A percentile compares a stretch with the other conserved stretches of the same genome.
These are phyloP conservation scores for Lactifluus volemus DNA, from an alignment of 768 basidiomycete genomes.

Conservation along the genomic window DNA sequence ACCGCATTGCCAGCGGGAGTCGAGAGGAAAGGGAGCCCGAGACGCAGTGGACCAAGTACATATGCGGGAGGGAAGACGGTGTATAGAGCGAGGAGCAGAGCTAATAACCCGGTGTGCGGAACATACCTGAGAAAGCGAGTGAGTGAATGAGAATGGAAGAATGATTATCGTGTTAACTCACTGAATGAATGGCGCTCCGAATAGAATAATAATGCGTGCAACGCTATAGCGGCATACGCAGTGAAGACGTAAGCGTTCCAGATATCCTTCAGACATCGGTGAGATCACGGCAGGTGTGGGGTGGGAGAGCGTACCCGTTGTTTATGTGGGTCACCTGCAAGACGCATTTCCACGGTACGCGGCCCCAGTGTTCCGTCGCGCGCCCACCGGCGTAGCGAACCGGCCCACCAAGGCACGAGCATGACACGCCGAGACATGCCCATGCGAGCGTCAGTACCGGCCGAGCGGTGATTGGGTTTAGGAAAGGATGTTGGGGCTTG, in stretches of 20 bases:
- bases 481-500: constrained; percentile 62
- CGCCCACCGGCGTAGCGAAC: constrained; percentile 54
- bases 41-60: constrained; percentile 51
- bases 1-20: constrained; percentile 34
- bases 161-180: too few species aligned
- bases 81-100: constrained; percentile 60
- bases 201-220: constrained; percentile 49
- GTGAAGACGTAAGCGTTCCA: constrained; percentile 47
- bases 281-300: constrained; percentile 1
- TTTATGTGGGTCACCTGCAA: constrained; percentile 30
- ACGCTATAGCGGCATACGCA: constrained; percentile 34
- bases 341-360: constrained; percentile 34
- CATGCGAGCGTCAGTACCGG: constrained; percentile 52
- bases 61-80: constrained; percentile 61
- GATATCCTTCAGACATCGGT: constrained; percentile 35
- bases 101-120: constrained; percentile 56
- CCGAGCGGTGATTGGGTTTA: constrained; percentile 54
- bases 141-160: neutral
- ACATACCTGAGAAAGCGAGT: constrained; percentile 24
- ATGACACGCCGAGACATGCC: constrained; percentile 46
- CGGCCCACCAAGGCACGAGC: constrained; percentile 65
- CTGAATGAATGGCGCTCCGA: constrained; percentile 69
- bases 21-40: constrained; percentile 19
- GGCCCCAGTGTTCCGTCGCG: constrained; percentile 37
- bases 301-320: constrained; percentile 27